Evolutionary conservation across 139 green algal genomes (phyloP).

Genomic region (Gonium pectorale): DNA sequence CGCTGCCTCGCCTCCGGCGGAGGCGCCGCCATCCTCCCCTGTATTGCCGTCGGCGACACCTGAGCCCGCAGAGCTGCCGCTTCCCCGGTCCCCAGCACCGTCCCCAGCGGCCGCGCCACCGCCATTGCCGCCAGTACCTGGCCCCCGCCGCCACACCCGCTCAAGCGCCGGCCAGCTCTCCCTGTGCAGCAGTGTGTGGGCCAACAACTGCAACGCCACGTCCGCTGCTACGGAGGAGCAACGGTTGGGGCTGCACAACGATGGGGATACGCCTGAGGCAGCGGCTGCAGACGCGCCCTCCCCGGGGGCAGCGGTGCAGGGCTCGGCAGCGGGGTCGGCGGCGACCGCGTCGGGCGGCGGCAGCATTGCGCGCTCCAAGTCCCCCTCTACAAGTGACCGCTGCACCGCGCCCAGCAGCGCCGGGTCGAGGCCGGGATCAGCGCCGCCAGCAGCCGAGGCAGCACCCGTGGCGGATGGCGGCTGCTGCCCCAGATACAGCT

Average conservation of each 20-base stretch:
- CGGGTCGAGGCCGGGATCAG: conserved; percentile 10
- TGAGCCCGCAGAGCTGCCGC: no score
- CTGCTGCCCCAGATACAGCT: conserved; percentile 24
- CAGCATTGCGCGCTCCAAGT: conserved; percentile 42
- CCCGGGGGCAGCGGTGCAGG: no score
- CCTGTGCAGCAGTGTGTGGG: conserved; percentile 6
- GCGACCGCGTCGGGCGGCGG: background rate
- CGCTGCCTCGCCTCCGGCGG: conserved; percentile 20
- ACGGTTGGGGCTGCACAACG: background rate
- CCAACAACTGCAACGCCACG: conserved; percentile 40
- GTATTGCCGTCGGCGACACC: no score
- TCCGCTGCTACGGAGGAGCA: conserved; percentile 7
- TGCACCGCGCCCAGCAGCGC: conserved; percentile 41
- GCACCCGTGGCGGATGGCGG: background rate
- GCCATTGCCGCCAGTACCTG: background rate
- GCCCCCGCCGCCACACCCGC: background rate
- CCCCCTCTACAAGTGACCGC: conserved; percentile 37
- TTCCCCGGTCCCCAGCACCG: background rate
- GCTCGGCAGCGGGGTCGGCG: background rate
- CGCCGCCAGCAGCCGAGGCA: background rate
- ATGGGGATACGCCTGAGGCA: no score
- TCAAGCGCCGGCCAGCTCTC: conserved; percentile 31
- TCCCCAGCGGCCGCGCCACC: background rate
- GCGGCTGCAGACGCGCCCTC: no score
- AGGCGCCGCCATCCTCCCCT: background rate